Evolutionary conservation across 805 yeast genomes (phyloP), one percentile per base, ranked within the genome.

Genomic region (Tetrapisispora fleetii): DNA sequence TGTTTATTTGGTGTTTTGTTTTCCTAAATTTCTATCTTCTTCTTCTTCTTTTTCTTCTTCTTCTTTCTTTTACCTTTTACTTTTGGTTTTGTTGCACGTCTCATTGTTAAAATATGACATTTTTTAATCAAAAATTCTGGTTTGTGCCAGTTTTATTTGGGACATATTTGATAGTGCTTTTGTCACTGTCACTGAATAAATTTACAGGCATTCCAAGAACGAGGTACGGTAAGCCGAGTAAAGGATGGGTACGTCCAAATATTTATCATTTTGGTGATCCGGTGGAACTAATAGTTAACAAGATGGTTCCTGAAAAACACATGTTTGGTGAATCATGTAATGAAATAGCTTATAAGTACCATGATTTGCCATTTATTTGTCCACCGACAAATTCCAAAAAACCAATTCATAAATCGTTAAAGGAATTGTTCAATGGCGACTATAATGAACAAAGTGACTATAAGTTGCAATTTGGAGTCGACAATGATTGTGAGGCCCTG

Each of bases 361-460:
- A 83, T 63, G 85, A 81, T 49, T 69, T 89, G 45, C 87, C 86
- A 1, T 88, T 87, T 62, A 81, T 85, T 2, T 88, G 96, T 65
- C 87, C 91, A 0, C 79, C 85, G 10, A 68, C 76, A 2, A 59
- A 59, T 2, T 59, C 69, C 6, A 70, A 78, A n/a, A 77, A 77
- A 50, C 81, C 85, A 2, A 66, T 83, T 18, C 83, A 81, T 54
- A 63, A 85, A 41, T 82, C 89, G 5, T 63, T 88, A 21, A 86
- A 89, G 16, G 91, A 85, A 56, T 80, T 89, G 18, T 70, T 88
- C 48, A 73, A 83, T 47, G 96, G 96, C 14, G 95, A 88, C 59
- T 69, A 95, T 47, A 77, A 83, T 45, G 80, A 85, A 82, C 80
- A 77, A 52, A 80, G 90, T 37, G 86, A 81, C 52, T 85, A 85